Percentiles rank a stretch among this genome's conserved stretches.
Conservation (phyloP, 2,329 filamentous ascomycete species). For the Hymenoscyphus occultus region DNA sequence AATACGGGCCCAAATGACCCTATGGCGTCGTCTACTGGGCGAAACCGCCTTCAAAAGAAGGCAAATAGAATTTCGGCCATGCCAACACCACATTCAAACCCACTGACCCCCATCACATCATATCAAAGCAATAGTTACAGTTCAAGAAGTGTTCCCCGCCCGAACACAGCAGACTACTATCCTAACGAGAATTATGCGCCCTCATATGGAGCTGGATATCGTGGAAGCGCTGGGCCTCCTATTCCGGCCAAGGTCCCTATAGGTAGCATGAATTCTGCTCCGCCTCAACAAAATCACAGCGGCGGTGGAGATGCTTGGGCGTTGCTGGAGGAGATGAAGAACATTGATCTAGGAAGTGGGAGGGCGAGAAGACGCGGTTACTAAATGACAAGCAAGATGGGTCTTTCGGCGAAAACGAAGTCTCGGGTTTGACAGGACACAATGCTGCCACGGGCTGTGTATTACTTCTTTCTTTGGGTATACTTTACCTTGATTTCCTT, state of each 20-base stretch:
- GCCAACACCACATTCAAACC: slow-evolving; percentile 29
- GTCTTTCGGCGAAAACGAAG: background rate
- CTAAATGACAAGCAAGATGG: slow-evolving; percentile 8
- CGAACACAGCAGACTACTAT: slow-evolving; percentile 30
- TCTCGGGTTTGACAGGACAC: background rate
- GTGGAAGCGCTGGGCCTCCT: slow-evolving; percentile 42
- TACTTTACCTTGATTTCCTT: background rate
- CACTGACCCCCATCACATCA: slow-evolving; percentile 31
- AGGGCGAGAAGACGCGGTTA: slow-evolving; percentile 38
- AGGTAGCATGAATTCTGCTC: slow-evolving; percentile 43
- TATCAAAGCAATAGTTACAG: slow-evolving; percentile 33
- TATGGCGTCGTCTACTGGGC: slow-evolving; percentile 41
- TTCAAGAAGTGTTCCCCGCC: slow-evolving; percentile 27
- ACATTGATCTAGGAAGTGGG: slow-evolving; percentile 63
- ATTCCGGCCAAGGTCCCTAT: slow-evolving; percentile 71
- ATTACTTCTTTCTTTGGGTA: slow-evolving; percentile 2
- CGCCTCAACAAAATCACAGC: slow-evolving; percentile 13
- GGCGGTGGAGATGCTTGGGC: slow-evolving; percentile 49
- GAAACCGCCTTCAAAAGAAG: slow-evolving; percentile 66
- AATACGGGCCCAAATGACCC: slow-evolving; percentile 38
- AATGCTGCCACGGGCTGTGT: background rate
- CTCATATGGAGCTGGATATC: slow-evolving; percentile 34
- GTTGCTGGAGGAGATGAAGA: slow-evolving; percentile 68
- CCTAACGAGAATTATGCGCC: slow-evolving; percentile 31
- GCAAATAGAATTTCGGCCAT: slow-evolving; percentile 32